A percentile compares a stretch with the other conserved stretches of the same genome.
These are phyloP conservation scores for Elsinoe necatrix DNA, from an alignment of 2,329 filamentous ascomycete species.

Conservation along the genomic window DNA sequence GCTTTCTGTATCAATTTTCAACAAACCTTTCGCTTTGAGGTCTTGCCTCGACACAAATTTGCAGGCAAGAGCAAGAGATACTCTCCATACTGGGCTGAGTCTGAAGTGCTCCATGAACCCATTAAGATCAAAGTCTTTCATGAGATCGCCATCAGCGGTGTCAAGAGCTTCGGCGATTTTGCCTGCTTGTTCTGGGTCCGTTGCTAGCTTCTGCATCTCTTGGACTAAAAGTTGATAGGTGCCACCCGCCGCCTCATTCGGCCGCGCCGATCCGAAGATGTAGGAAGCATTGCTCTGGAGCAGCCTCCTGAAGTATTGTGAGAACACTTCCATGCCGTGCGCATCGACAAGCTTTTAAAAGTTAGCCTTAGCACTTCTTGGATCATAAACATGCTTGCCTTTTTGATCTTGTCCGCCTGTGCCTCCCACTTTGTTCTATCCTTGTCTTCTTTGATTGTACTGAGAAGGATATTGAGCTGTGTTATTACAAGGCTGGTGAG, in stretches of 20 bases:
- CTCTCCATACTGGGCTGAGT: constrained; percentile 79
- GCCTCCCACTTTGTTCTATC: constrained; percentile 85
- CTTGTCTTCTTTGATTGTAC: constrained; percentile 90
- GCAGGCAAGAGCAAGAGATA: constrained; percentile 79
- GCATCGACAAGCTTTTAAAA: constrained; percentile 79
- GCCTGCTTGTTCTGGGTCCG: constrained; percentile 70
- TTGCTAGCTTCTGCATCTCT: constrained; percentile 79
- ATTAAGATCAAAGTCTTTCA: constrained; percentile 91
- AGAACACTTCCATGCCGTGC: constrained; percentile 98
- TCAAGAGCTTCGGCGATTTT: constrained; percentile 94
- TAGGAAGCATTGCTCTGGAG: constrained; percentile 83
- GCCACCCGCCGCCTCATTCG: constrained; percentile 57
- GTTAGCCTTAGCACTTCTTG: neutral
- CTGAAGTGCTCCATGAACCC: constrained; percentile 96
- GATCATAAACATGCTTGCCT: constrained; percentile 51
- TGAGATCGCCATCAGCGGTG: constrained; percentile 81
- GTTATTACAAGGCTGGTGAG: constrained; percentile 90
- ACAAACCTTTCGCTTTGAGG: constrained; percentile 77
- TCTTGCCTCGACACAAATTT: constrained; percentile 66
- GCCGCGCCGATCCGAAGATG: constrained; percentile 61
- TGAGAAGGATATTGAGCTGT: constrained; percentile 88
- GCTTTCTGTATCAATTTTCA: neutral
- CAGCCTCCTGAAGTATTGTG: constrained; percentile 89
- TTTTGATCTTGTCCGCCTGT: constrained; percentile 83
- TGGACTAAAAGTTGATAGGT: constrained; percentile 74